phyloP scores from a whole-genome alignment of 2,329 filamentous ascomycete species.

The Colletotrichum melonis region DNA sequence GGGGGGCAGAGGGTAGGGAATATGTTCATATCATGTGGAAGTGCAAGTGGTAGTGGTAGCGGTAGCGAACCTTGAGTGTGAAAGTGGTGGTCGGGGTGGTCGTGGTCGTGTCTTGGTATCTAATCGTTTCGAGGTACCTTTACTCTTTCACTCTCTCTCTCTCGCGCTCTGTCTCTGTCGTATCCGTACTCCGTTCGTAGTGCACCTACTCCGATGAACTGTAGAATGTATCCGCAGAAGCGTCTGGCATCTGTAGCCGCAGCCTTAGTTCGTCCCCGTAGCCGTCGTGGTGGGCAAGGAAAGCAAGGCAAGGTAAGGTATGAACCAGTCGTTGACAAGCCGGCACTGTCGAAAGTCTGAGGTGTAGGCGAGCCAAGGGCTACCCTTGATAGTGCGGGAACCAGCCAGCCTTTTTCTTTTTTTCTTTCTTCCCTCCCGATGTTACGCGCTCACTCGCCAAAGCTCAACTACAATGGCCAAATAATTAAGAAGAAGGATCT shows the following conservation, averaged over 20 bases:
- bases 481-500: neutral
- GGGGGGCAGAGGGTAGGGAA: conserved; percentile 1
- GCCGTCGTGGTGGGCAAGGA: neutral
- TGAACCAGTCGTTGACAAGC: neutral
- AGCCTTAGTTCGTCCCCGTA: neutral
- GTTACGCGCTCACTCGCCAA: neutral
- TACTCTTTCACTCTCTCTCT: neutral
- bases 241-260: conserved; percentile 4
- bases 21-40: conserved; percentile 26
- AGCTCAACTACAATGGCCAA: conserved; percentile 5
- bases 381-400: neutral
- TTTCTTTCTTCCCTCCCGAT: neutral
- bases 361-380: neutral
- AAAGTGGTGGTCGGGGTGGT: conserved; percentile 14
- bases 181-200: neutral
- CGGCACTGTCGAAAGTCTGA: conserved; percentile 3
- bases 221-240: neutral
- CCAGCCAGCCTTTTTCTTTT: conserved; percentile 1
- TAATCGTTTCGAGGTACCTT: conserved; percentile 17
- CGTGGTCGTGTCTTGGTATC: conserved; percentile 22
- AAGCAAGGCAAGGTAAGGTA: neutral
- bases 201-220: neutral
- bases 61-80: no score
- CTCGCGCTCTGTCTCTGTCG: neutral
- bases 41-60: no score